Evolutionary conservation across 192 early-diverging fungal genomes (phyloP), one percentile per base, ranked within the genome.

Genomic region (Dispira simplex): DNA sequence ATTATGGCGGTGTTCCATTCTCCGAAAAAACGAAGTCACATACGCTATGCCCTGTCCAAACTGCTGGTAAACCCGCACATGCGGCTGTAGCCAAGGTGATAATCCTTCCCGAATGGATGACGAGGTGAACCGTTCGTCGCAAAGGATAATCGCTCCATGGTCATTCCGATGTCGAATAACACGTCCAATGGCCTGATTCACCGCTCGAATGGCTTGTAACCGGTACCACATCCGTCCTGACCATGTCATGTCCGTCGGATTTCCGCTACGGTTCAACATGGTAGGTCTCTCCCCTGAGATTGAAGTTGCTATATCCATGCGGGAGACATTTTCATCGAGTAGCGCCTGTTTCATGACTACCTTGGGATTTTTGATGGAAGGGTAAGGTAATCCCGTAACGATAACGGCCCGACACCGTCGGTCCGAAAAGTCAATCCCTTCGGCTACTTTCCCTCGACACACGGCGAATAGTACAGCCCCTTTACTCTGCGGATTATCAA

Each of bases 351-450:
- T 79, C 10, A 77, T 63, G 23, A 71, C 72, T 43, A 87, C 71
- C 62, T 82, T 79, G 9, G 77, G 69, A 57, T 87, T 85, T n/a
- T 73, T 71, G 0, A 72, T 44, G 1, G 63, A 57, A 3, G 82
- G 74, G 56, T 64, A 89, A 8, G 86, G 86, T 20, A 88, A 79
- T 10, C 86, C 82, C 43, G 80, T 72, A 0, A 84, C 69, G 18
- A 86, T 46, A 2, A 88, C 87, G 11, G 80, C 83, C n/a, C 87
- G 72, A 28, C 79, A 81, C 46, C 81, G 73, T 46, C 73, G 64
- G 67, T 89, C 83, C 16, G 74, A 80, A 68, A 89, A 89, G 64
- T 89, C 87, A 56, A 89, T 79, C 4, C 87, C 86, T 70, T 89
- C 87, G 32, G 75, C 77, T 11, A 83, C 81, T 64, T 89, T 89